Percentiles rank a stretch among this genome's conserved stretches.
phyloP scores from a whole-genome alignment of 2,329 filamentous ascomycete genomes.

The Colletotrichum sp. region DNA sequence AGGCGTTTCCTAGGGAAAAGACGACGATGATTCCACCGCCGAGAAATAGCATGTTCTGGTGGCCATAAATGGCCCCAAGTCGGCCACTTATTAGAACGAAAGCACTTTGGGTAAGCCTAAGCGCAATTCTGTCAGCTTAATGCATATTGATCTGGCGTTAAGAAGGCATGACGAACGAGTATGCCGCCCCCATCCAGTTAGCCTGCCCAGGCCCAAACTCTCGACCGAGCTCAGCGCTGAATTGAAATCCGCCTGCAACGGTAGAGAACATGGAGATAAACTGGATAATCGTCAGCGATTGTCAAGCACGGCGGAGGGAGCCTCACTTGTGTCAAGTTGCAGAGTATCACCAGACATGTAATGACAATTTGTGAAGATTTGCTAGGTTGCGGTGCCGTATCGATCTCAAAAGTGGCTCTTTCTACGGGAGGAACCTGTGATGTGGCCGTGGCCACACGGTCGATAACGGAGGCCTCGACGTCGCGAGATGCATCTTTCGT shows the following conservation, averaged over 20 bases:
- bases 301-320: not conserved
- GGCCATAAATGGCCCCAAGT: not conserved
- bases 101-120: not conserved
- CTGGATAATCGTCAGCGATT: not conserved
- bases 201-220: not conserved
- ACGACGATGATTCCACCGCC: not conserved
- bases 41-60: not conserved
- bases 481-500: not conserved
- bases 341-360: not conserved
- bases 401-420: not conserved
- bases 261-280: not conserved
- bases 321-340: not conserved
- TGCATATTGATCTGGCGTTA: accelerated
- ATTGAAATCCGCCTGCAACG: not conserved
- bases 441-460: not conserved
- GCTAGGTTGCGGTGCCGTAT: not conserved
- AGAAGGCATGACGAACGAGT: not conserved
- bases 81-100: not conserved
- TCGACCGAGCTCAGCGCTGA: not conserved
- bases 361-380: not conserved
- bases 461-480: not conserved
- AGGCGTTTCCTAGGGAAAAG: not conserved
- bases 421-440: not conserved
- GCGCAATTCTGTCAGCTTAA: not conserved
- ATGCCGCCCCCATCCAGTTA: not conserved